Percentiles rank a stretch among this genome's conserved stretches.
Evolutionary conservation across 805 yeast genomes (phyloP).

Genomic region (Pichia occidentalis): DNA sequence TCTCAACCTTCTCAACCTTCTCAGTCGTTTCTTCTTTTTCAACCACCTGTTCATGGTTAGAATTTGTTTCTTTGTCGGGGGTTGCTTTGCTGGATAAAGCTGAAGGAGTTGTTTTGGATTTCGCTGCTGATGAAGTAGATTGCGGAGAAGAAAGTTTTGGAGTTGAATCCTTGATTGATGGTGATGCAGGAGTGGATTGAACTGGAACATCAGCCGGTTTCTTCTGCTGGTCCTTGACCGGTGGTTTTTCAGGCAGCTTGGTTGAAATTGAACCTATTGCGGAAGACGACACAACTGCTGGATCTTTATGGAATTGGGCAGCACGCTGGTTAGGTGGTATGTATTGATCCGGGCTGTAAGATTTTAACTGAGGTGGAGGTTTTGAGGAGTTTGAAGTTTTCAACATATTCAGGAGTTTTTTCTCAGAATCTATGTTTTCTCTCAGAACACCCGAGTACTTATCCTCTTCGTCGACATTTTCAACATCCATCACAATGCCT

Average conservation of each 20-base stretch:
- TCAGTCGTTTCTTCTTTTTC: too few species aligned
- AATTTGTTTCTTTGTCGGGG: too few species aligned
- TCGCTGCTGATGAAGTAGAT: background rate
- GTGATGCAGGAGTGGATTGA: too few species aligned
- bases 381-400: conserved; percentile 7
- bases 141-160: conserved; percentile 9
- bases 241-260: conserved; percentile 2
- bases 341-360: conserved; percentile 35
- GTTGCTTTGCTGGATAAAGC: background rate
- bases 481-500: conserved; percentile 68
- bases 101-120: conserved; percentile 1
- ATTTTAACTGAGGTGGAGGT: conserved; percentile 17
- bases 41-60: too few species aligned
- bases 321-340: conserved; percentile 54
- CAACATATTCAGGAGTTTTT: conserved; percentile 25
- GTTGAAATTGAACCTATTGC: conserved; percentile 9
- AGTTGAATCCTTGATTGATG: conserved; percentile 15
- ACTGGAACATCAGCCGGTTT: too few species aligned
- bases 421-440: conserved; percentile 29
- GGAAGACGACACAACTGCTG: conserved; percentile 57
- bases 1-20: too few species aligned
- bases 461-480: conserved; percentile 92
- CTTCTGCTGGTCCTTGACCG: too few species aligned
- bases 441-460: conserved; percentile 89
- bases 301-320: conserved; percentile 48